Base-by-base conservation (phyloP, 2,329 filamentous ascomycete species). In the Aspergillus arachidicola region DNA sequence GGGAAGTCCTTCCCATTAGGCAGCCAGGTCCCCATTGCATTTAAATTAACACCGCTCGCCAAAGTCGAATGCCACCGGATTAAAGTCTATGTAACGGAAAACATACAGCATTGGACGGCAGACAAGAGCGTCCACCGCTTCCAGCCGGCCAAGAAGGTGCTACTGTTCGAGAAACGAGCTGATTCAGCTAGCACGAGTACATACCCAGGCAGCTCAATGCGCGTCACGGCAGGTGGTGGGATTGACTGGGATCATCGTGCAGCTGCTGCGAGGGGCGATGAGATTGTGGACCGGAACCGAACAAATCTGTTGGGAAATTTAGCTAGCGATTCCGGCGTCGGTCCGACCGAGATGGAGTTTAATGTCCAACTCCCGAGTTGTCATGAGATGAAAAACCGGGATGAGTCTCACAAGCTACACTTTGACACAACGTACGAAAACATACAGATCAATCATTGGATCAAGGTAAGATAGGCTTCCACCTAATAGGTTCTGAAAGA, bases 371-470 rank as follows among this genome's bases (percentile, higher is more conserved):
- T 97, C 56, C 94, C 94, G 12, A 96, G 92, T 41, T 97, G 94
- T 74, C 88, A 92, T 69, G 89, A 90, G 73, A 94, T 96, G 90
- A 85, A 81, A 69, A 87, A 91, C 26, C 91, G 89, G 71, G 89
- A 94, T 72, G 84, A 85, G 66, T 73, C 77, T 30, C 84, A 87
- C 63, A 86, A 87, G 64, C 80, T 97, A 63, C 91, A 97, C 75
- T 94, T 94, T 59, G 93, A 97, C 74, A 96, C 93, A 60, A 96
- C 93, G 62, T 97, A 94, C 84, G 91, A 93, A 73, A 96, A 96
- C 66, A 94, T 96, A 58, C 92, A 95, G 72, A 93, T 97, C 59
- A 93, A 92, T 75, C 94, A 97, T 76, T 97, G 93, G 93, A 96
- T 97, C 77, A 97, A 97, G 87, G 92, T 93, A 81, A 73, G 62